phyloP scores from a whole-genome alignment of 2,329 filamentous ascomycete species.

The Pseudogymnoascus sp. region DNA sequence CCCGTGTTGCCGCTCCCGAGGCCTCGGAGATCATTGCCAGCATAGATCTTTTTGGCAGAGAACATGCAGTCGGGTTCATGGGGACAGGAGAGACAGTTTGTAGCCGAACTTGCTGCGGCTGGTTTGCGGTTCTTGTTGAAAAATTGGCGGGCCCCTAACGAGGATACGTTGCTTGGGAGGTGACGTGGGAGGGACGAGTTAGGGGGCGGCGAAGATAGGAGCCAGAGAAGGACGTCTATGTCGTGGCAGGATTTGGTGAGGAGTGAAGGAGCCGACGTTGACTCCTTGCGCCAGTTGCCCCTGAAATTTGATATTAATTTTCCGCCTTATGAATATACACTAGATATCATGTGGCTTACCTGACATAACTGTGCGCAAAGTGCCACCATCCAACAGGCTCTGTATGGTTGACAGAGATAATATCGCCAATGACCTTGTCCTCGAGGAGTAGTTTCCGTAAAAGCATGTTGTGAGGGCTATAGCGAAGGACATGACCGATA shows the following conservation, averaged over 20 bases:
- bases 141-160: conserved; percentile 67
- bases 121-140: conserved; percentile 75
- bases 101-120: conserved; percentile 61
- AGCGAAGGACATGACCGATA: conserved; percentile 87
- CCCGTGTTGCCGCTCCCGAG: conserved; percentile 57
- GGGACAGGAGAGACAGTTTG: conserved; percentile 79
- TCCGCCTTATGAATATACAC: not conserved
- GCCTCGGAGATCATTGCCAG: conserved; percentile 53
- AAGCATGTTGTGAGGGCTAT: conserved; percentile 85
- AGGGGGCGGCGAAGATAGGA: conserved; percentile 59
- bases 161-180: conserved; percentile 67
- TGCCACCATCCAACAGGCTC: conserved; percentile 97
- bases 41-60: conserved; percentile 76
- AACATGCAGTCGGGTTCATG: conserved; percentile 71
- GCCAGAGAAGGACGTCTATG: conserved; percentile 86
- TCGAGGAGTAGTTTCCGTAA: conserved; percentile 70
- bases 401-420: conserved; percentile 81
- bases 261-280: conserved; percentile 68
- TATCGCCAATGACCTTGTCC: conserved; percentile 70
- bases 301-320: conserved; percentile 31
- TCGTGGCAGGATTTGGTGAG: conserved; percentile 96
- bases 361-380: conserved; percentile 82
- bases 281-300: conserved; percentile 86
- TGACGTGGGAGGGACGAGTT: conserved; percentile 46
- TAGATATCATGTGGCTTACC: conserved; percentile 32